Conservation (phyloP, 176 grass and related monocot genomes). For the Neostapfia colusana region DNA sequence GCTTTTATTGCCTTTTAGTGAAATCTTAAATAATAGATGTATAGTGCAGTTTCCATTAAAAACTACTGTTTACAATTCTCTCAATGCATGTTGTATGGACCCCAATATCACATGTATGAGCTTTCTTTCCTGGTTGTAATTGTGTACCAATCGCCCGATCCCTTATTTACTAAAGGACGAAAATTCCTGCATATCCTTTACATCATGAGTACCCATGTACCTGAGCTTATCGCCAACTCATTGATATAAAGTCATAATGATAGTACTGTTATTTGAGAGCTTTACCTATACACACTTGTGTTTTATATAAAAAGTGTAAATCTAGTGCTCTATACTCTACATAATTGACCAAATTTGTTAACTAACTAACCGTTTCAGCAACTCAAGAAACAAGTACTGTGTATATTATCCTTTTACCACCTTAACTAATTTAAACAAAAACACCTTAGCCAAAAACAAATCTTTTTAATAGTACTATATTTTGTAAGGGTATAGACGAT, state of each 20-base stretch:
- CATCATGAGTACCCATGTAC: background rate
- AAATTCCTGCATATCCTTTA: background rate
- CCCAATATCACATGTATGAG: constrained; percentile 32
- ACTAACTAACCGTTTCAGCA: background rate
- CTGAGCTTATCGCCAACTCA: background rate
- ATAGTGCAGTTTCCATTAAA: background rate
- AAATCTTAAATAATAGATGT: background rate
- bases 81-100: background rate
- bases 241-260: no score
- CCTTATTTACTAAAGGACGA: background rate
- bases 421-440: no score
- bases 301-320: background rate
- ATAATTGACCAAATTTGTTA: background rate
- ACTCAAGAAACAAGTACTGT: background rate
- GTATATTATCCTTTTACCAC: background rate
- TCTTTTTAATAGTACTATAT: background rate
- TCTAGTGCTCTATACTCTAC: background rate
- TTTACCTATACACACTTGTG: background rate
- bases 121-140: background rate
- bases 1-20: background rate
- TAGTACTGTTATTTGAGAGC: no score
- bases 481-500: background rate
- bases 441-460: no score
- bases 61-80: background rate
- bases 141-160: background rate